These are phyloP conservation scores for Penicillium sp. DNA, from an alignment of 2,329 filamentous ascomycete species.

Conservation along the genomic window DNA sequence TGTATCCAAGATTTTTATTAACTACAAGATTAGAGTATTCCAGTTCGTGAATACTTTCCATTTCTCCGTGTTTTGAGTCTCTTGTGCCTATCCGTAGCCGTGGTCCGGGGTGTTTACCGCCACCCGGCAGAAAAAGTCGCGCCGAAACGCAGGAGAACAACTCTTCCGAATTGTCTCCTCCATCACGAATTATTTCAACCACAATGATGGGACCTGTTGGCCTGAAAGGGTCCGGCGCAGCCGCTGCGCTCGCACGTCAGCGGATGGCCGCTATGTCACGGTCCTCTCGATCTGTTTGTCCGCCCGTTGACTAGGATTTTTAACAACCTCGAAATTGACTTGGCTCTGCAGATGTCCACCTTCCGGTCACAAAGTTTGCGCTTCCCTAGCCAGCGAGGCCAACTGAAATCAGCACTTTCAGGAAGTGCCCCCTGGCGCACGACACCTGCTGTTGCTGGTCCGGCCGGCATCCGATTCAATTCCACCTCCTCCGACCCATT, in stretches of 20 bases:
- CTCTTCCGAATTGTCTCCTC: slow-evolving; percentile 13
- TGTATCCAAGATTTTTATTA: slow-evolving; percentile 4
- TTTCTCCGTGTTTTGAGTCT: neutral
- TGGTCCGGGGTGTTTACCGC: slow-evolving; percentile 18
- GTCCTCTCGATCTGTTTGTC: slow-evolving; percentile 40
- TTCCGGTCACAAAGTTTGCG: slow-evolving; percentile 30
- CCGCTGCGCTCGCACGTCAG: slow-evolving; percentile 39
- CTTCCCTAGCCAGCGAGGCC: slow-evolving; percentile 20
- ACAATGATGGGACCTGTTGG: slow-evolving; percentile 59
- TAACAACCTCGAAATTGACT: slow-evolving; percentile 19
- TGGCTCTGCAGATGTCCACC: slow-evolving; percentile 35
- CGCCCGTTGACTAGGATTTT: slow-evolving; percentile 2
- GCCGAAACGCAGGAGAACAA: slow-evolving; percentile 31
- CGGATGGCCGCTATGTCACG: slow-evolving; percentile 28
- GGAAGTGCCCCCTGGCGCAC: slow-evolving; percentile 25
- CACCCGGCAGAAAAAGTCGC: slow-evolving; percentile 41
- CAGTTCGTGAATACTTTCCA: neutral
- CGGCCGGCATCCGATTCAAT: slow-evolving; percentile 39
- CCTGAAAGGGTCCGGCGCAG: slow-evolving; percentile 49
- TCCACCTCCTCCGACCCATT: slow-evolving; percentile 33
- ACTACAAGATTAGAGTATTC: neutral
- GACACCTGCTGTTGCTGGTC: slow-evolving; percentile 21
- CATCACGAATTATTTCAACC: slow-evolving; percentile 13
- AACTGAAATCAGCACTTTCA: slow-evolving; percentile 22
- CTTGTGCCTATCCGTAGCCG: slow-evolving; percentile 4